These are phyloP conservation scores for Fraxinus dipetala DNA, from an alignment of 305 asterid genomes.

Conservation along the genomic window DNA sequence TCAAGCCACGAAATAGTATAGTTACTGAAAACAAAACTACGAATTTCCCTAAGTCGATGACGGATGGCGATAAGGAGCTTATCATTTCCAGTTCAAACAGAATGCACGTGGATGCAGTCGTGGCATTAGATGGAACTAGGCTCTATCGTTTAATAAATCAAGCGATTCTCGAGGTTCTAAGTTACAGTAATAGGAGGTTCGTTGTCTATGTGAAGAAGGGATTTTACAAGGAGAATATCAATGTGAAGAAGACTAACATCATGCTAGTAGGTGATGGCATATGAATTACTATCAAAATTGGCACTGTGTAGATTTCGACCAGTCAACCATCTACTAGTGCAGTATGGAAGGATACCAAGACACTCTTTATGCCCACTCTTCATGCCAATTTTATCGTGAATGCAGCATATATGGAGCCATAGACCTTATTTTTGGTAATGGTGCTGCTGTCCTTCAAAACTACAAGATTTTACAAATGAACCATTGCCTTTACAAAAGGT, in stretches of 20 bases:
- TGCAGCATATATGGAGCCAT: conserved; percentile 81
- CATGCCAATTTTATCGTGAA: conserved; percentile 83
- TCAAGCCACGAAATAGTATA: conserved; percentile 34
- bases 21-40: neutral
- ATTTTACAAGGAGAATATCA: conserved; percentile 68
- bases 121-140: conserved; percentile 74
- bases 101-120: conserved; percentile 63
- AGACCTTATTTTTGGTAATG: conserved; percentile 88
- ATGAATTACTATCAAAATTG: conserved; percentile 60
- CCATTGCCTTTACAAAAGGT: conserved; percentile 81
- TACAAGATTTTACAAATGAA: conserved; percentile 61
- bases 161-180: conserved; percentile 70
- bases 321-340: conserved; percentile 81
- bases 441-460: conserved; percentile 79
- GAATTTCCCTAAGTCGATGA: conserved; percentile 68
- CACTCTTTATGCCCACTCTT: conserved; percentile 87
- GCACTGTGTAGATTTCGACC: conserved; percentile 90
- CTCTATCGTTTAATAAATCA: conserved; percentile 50
- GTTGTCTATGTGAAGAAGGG: conserved; percentile 85
- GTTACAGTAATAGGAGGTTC: conserved; percentile 59
- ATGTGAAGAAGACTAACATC: conserved; percentile 76
- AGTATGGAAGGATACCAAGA: conserved; percentile 91
- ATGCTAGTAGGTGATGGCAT: conserved; percentile 91
- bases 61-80: conserved; percentile 58
- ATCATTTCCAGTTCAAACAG: conserved; percentile 33